Evolutionary conservation across 2,329 filamentous ascomycete genomes (phyloP), one percentile per base, ranked within the genome.

Genomic region (Ilyonectria destructans): DNA sequence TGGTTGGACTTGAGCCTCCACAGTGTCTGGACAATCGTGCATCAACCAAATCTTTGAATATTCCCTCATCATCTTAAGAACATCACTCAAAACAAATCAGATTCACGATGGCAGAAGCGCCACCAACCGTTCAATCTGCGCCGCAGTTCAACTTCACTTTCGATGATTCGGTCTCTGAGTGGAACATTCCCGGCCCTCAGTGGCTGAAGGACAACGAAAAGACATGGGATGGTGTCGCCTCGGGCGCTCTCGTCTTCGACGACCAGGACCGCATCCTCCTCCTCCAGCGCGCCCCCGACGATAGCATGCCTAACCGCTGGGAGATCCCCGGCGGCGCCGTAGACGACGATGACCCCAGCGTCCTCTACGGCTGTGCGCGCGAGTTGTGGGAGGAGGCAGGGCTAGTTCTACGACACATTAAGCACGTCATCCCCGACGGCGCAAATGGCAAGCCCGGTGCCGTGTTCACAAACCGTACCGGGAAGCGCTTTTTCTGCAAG

Each of bases 301-400:
- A 86, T 75, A 83, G 77, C 61, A 81, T 83, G 77, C 85, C 85
- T 3, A 75, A 81, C 63, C 75, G 70, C 4, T 88, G 86, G 86
- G 86, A 88, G 65, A 68, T 81, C 1, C 85, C 86, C 1, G 86
- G 86, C 23, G 86, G 86, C n/a, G 82, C 78, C 1, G 82, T 82
- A 46, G 86, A 87, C 57, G 58, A 74, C 0, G 75, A 77, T 0
- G 85, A 87, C 68, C 51, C 68, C 6, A 83, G 74, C 13, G 79
- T 88, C 5, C 77, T 88, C 4, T 71, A 81, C 54, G 82, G 80
- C 17, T 82, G 81, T n/a, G 83, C 80, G 17, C 80, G 86, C 17
- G 86, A 88, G 77, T 77, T 88, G 2, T 80, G 75, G 75, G 86
- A 88, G 75, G 85, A 87, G 74, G 73, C 83, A 9, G 84, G 85